Evolutionary conservation across 768 basidiomycete genomes (phyloP).

Genomic region (Tulasnella sp.): DNA sequence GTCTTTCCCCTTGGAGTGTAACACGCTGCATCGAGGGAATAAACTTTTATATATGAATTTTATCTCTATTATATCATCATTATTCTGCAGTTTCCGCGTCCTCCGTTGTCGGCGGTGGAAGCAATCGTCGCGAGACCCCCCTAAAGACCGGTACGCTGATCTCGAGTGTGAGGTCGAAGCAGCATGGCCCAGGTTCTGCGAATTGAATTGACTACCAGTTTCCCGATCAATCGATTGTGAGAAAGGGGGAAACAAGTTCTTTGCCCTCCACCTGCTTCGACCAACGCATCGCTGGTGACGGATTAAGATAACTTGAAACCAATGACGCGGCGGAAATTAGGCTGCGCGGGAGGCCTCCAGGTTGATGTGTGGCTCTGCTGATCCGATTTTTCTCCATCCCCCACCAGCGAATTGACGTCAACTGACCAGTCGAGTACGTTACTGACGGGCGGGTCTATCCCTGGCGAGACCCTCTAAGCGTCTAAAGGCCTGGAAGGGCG

Average conservation of each 20-base stretch:
- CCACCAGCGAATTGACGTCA: conserved; percentile 5
- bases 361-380: conserved; percentile 13
- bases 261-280: neutral
- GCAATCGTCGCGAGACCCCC: neutral
- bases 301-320: neutral
- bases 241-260: neutral
- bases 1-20: neutral
- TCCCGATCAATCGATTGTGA: conserved; percentile 10
- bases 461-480: conserved; percentile 11
- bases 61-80: neutral
- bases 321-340: conserved; percentile 3
- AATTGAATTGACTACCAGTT: neutral
- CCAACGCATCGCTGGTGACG: neutral
- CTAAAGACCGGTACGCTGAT: neutral
- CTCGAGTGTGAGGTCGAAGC: neutral
- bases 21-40: neutral
- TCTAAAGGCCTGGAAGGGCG: conserved; percentile 16
- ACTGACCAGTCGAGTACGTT: neutral
- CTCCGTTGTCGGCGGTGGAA: conserved; percentile 10
- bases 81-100: neutral
- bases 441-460: neutral
- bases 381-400: neutral
- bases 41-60: neutral
- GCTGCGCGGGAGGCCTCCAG: neutral
- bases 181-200: neutral